These are phyloP conservation scores for Lantana camara DNA, from an alignment of 257 asterid genomes.

Conservation along the genomic window DNA sequence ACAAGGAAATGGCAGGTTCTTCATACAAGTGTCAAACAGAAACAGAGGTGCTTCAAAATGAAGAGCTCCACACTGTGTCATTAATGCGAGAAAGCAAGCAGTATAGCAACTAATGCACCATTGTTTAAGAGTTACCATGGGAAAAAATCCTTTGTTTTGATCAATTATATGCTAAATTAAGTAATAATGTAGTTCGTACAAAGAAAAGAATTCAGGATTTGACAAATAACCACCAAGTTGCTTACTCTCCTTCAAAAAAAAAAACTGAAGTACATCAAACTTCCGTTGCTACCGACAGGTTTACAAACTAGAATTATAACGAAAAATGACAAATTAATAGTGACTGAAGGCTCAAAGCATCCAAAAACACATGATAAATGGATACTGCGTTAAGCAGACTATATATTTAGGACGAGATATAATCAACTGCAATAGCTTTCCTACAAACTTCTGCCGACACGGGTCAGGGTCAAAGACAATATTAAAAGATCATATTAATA, in stretches of 20 bases:
- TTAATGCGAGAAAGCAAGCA: not conserved
- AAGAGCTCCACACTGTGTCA: conserved; percentile 8
- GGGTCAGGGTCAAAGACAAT: not conserved
- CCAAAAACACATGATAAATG: not conserved
- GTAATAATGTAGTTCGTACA: conserved; percentile 1
- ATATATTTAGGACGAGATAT: conserved; percentile 6
- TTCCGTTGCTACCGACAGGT: not conserved
- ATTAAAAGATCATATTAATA: not conserved
- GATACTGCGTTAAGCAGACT: conserved; percentile 8
- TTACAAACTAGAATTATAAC: conserved; percentile 18
- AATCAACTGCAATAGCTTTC: conserved; percentile 1
- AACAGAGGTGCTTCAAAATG: conserved; percentile 1
- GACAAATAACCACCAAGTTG: not conserved
- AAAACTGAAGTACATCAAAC: conserved; percentile 16
- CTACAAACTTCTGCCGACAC: conserved; percentile 12
- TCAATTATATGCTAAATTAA: not conserved
- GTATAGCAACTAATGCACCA: conserved; percentile 4
- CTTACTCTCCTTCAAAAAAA: not conserved
- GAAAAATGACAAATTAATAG: not conserved
- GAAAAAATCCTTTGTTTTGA: not conserved
- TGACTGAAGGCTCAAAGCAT: conserved; percentile 7
- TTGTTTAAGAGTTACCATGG: not conserved
- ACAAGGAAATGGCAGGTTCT: not conserved
- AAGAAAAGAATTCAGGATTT: not conserved
- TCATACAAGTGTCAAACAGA: not conserved